Percentiles rank a stretch among this genome's conserved stretches.
Evolutionary conservation across 2,329 filamentous ascomycete genomes (phyloP).

Genomic region (Aspergillus fijiensis): DNA sequence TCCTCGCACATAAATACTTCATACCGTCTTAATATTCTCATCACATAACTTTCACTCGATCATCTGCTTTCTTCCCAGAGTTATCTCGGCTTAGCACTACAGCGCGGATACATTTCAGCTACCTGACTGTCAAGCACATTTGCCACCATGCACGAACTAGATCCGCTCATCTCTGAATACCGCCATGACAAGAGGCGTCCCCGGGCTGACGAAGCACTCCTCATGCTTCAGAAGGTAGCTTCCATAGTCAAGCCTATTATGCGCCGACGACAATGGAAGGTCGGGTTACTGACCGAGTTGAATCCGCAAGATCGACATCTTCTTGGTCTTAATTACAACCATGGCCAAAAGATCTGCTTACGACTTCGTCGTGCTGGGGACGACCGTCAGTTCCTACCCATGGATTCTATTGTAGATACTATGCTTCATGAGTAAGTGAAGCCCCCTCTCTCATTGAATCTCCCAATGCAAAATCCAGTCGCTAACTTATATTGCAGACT

Average conservation of each 20-base stretch:
- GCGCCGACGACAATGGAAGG: constrained; percentile 78
- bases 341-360: constrained; percentile 75
- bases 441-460: too few relatives aligned
- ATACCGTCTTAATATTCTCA: not conserved
- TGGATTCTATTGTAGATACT: constrained; percentile 81
- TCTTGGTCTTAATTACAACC: constrained; percentile 77
- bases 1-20: not conserved
- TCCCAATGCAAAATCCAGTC: too few relatives aligned
- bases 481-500: constrained; percentile 48
- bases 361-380: constrained; percentile 76
- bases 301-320: constrained; percentile 72
- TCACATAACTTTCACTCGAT: too few relatives aligned
- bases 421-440: constrained; percentile 75
- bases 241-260: constrained; percentile 94
- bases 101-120: not conserved
- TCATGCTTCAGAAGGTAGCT: constrained; percentile 73
- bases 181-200: constrained; percentile 53
- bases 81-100: not conserved
- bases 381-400: constrained; percentile 71
- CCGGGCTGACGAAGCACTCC: constrained; percentile 52
- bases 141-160: constrained; percentile 44
- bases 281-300: constrained; percentile 79
- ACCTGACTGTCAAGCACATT: not conserved
- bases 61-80: not conserved
- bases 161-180: constrained; percentile 52